Conservation (phyloP, 1,284 basidiomycete genomes). For the Cryptococcus sp. region DNA sequence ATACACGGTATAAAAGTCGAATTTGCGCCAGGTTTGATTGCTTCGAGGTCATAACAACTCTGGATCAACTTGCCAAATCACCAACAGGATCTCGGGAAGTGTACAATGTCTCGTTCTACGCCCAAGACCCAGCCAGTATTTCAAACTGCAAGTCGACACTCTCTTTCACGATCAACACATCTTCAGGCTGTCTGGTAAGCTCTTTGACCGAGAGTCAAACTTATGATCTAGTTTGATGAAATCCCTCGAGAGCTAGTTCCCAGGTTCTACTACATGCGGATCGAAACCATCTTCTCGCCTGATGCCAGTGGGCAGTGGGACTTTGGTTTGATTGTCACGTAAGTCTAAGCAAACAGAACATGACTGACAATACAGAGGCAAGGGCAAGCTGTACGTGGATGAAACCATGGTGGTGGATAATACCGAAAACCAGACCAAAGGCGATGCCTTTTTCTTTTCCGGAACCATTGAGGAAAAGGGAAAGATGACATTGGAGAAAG, state of each 20-base stretch:
- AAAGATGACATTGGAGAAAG: conserved; percentile 32
- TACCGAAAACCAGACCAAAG: conserved; percentile 52
- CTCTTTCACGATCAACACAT: too few relatives aligned
- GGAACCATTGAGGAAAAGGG: conserved; percentile 45
- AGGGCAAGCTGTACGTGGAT: conserved; percentile 51
- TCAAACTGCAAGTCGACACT: too few relatives aligned
- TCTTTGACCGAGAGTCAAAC: neutral
- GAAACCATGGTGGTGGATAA: conserved; percentile 60
- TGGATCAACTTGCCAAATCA: neutral
- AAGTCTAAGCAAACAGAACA: neutral
- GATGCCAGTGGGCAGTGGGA: neutral
- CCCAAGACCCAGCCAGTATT: too few relatives aligned
- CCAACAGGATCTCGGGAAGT: neutral
- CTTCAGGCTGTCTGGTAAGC: too few relatives aligned
- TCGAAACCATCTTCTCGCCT: neutral
- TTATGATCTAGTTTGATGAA: neutral
- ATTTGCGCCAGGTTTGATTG: neutral
- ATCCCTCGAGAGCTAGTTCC: neutral
- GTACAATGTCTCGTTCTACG: neutral
- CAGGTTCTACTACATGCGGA: neutral
- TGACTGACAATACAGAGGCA: neutral
- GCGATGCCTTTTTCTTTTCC: conserved; percentile 41
- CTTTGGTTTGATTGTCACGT: neutral
- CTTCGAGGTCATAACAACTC: neutral
- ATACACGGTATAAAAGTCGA: neutral